phyloP scores from a whole-genome alignment of 257 asterid species.

The Plantago major region DNA sequence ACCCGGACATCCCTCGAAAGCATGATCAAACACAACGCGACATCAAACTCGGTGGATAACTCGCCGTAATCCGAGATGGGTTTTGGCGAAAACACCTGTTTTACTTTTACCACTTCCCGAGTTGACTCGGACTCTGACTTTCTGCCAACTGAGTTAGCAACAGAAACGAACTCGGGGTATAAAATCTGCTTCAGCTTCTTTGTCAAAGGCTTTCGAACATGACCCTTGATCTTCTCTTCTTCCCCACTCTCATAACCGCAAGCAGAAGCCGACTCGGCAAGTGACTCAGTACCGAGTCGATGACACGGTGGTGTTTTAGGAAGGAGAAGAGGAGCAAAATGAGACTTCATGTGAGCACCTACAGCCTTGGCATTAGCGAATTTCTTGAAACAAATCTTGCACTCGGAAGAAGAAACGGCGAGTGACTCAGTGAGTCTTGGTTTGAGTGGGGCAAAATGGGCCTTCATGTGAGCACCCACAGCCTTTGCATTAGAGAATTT shows the following conservation, averaged over 20 bases:
- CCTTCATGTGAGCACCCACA: constrained; percentile 72
- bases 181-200: constrained; percentile 17
- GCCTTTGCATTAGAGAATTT: constrained; percentile 53
- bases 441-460: constrained; percentile 54
- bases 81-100: too few species aligned
- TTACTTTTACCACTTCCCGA: constrained; percentile 5
- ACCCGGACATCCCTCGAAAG: constrained; percentile 56
- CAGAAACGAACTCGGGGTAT: constrained; percentile 29
- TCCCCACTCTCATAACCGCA: neutral
- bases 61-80: neutral
- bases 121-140: neutral
- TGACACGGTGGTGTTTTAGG: too few species aligned
- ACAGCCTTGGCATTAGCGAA: constrained; percentile 56
- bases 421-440: constrained; percentile 29
- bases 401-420: neutral
- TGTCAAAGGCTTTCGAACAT: constrained; percentile 31
- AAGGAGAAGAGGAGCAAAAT: constrained; percentile 35
- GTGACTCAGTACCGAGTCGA: too few species aligned
- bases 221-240: constrained; percentile 4
- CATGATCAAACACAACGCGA: constrained; percentile 60
- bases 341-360: constrained; percentile 78
- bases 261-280: too few species aligned
- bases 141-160: neutral
- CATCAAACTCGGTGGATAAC: constrained; percentile 42
- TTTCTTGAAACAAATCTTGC: constrained; percentile 52